phyloP scores from a whole-genome alignment of 2,329 filamentous ascomycete genomes.

The Aspergillus proliferans region DNA sequence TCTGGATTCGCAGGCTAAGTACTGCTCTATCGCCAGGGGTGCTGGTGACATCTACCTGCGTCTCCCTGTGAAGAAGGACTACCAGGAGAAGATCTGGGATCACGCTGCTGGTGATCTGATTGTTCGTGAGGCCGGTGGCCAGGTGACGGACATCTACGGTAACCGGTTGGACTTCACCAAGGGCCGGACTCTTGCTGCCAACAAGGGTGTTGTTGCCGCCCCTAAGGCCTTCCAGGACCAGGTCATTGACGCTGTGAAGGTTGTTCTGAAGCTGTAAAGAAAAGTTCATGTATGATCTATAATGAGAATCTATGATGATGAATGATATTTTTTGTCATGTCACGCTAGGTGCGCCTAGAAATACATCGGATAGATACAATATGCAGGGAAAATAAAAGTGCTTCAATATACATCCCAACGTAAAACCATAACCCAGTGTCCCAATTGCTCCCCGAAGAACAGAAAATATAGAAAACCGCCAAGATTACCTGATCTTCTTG shows the following conservation, averaged over 20 bases:
- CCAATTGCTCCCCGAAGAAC: slow-evolving; percentile 2
- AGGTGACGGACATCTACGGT: slow-evolving; percentile 84
- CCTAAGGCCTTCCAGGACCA: slow-evolving; percentile 67
- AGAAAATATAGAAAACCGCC: slow-evolving; percentile 3
- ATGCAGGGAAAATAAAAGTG: slow-evolving; percentile 12
- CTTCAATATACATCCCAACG: slow-evolving; percentile 1
- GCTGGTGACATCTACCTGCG: slow-evolving; percentile 92
- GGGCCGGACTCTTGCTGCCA: slow-evolving; percentile 77
- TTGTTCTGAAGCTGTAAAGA: slow-evolving; percentile 56
- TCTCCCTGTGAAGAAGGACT: slow-evolving; percentile 75
- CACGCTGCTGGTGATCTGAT: slow-evolving; percentile 93
- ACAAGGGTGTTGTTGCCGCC: slow-evolving; percentile 91
- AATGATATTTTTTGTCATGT: slow-evolving; percentile 6
- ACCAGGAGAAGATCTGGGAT: slow-evolving; percentile 99
- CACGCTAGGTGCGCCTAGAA: slow-evolving; percentile 27
- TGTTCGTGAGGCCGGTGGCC: slow-evolving; percentile 85
- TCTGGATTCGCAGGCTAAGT: slow-evolving; percentile 98
- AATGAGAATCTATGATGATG: slow-evolving; percentile 5
- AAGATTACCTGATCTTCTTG: slow-evolving; percentile 82
- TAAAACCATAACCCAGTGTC: neutral
- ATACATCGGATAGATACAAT: slow-evolving; percentile 31
- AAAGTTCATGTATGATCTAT: slow-evolving; percentile 8
- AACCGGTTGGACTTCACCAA: slow-evolving; percentile 78
- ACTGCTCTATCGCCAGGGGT: slow-evolving; percentile 87
- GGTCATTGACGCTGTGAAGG: slow-evolving; percentile 76